Percentiles rank a stretch among this genome's conserved stretches.
Conservation (phyloP, 2,329 filamentous ascomycete species). For the Zasmidium citrigriseum region DNA sequence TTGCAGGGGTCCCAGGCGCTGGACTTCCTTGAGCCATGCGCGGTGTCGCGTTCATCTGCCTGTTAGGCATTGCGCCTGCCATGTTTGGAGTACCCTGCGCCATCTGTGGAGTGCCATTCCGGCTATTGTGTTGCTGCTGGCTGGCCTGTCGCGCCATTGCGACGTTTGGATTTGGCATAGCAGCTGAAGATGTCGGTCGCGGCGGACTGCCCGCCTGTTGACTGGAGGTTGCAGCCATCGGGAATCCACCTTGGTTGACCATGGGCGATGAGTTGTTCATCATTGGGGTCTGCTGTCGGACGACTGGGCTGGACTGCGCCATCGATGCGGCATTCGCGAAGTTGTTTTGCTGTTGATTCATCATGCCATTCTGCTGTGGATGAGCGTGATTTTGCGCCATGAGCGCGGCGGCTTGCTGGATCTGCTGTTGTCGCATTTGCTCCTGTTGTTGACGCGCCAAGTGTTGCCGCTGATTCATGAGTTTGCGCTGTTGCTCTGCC, state of each 20-base stretch:
- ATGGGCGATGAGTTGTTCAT: slow-evolving; percentile 49
- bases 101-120: slow-evolving; percentile 41
- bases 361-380: slow-evolving; percentile 41
- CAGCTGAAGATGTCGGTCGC: slow-evolving; percentile 63
- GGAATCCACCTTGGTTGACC: slow-evolving; percentile 43
- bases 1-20: slow-evolving; percentile 28
- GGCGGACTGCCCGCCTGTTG: slow-evolving; percentile 67
- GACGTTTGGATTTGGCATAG: slow-evolving; percentile 43
- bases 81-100: slow-evolving; percentile 40
- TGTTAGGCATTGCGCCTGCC: slow-evolving; percentile 34
- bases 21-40: slow-evolving; percentile 38
- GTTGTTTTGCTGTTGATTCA: slow-evolving; percentile 42
- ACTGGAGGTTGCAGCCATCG: slow-evolving; percentile 62
- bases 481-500: slow-evolving; percentile 50
- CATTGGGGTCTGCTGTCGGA: slow-evolving; percentile 48
- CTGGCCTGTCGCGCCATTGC: slow-evolving; percentile 40
- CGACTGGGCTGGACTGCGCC: slow-evolving; percentile 64
- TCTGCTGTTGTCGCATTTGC: slow-evolving; percentile 34
- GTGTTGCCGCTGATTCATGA: slow-evolving; percentile 43
- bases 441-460: slow-evolving; percentile 15
- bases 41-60: slow-evolving; percentile 40
- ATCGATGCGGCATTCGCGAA: slow-evolving; percentile 49
- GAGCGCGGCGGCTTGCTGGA: slow-evolving; percentile 20
- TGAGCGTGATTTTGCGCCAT: slow-evolving; percentile 36
- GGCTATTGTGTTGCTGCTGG: slow-evolving; percentile 38